Conservation (phyloP, 441 rosid genomes). For the Croton laevigatus region DNA sequence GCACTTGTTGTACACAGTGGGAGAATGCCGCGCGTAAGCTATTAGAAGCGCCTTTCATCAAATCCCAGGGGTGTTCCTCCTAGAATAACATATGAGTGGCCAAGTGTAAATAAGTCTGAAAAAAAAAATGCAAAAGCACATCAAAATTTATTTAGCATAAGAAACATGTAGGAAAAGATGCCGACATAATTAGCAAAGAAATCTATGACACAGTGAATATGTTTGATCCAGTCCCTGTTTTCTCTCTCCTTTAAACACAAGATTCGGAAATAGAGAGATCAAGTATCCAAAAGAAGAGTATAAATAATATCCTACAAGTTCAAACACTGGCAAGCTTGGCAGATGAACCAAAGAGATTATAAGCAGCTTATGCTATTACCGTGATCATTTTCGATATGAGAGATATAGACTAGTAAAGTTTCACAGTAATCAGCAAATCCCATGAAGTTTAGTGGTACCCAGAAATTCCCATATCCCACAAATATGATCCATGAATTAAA, state of each 20-base stretch:
- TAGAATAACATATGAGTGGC: conserved; percentile 7
- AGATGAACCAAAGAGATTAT: not conserved
- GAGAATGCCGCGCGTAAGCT: conserved; percentile 69
- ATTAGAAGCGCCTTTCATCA: conserved; percentile 56
- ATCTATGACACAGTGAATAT: not conserved
- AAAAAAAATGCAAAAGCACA: not conserved
- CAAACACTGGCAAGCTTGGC: not conserved
- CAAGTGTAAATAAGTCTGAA: not conserved
- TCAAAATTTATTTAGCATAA: not conserved
- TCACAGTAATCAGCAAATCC: not conserved
- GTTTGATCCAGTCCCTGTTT: not conserved
- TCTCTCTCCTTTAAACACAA: too few relatives aligned
- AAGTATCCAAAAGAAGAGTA: not conserved
- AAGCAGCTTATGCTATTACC: not conserved
- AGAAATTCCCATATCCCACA: not conserved
- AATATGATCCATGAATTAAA: not conserved
- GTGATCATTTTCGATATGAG: not conserved
- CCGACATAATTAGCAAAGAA: not conserved
- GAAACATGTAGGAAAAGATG: not conserved
- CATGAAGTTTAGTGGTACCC: too few relatives aligned
- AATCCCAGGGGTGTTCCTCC: conserved; percentile 25
- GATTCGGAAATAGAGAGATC: not conserved
- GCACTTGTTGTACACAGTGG: conserved; percentile 78
- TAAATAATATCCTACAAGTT: too few relatives aligned
- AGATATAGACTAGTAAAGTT: not conserved